These are phyloP conservation scores for Neurospora africana DNA, from an alignment of 495 filamentous ascomycete genomes.

Conservation along the genomic window DNA sequence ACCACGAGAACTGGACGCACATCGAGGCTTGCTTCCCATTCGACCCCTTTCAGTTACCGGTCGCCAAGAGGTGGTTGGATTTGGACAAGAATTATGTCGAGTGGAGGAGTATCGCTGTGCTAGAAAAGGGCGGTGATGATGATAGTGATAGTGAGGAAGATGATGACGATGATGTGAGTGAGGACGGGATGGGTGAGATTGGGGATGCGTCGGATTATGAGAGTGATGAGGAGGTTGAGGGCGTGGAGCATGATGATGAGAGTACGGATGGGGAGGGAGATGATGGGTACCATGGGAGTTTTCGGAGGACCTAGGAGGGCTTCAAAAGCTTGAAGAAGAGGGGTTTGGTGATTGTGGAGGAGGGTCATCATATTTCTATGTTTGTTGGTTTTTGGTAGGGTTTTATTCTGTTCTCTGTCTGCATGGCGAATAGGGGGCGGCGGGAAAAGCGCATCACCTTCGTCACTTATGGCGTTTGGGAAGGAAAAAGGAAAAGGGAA, in stretches of 20 bases:
- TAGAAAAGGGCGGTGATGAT: conserved; percentile 39
- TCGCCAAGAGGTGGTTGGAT: conserved; percentile 64
- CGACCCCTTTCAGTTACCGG: conserved; percentile 82
- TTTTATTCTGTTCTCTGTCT: not conserved
- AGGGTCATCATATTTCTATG: not conserved
- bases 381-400: not conserved
- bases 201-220: conserved; percentile 36
- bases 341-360: no score
- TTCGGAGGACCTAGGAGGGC: not conserved
- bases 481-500: not conserved
- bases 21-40: conserved; percentile 95
- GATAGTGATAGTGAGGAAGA: conserved; percentile 38
- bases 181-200: conserved; percentile 18
- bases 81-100: conserved; percentile 72
- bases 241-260: conserved; percentile 24
- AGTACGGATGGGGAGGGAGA: conserved; percentile 2
- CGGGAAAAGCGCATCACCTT: not conserved
- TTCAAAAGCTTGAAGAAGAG: no score
- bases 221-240: conserved; percentile 42
- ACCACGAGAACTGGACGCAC: conserved; percentile 60
- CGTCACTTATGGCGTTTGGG: not conserved
- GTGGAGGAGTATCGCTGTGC: conserved; percentile 69
- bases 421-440: not conserved
- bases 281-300: not conserved
- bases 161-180: conserved; percentile 37